Conservation (phyloP, 371 early-diverging fungal species). For the Lichtheimia ramosa region DNA sequence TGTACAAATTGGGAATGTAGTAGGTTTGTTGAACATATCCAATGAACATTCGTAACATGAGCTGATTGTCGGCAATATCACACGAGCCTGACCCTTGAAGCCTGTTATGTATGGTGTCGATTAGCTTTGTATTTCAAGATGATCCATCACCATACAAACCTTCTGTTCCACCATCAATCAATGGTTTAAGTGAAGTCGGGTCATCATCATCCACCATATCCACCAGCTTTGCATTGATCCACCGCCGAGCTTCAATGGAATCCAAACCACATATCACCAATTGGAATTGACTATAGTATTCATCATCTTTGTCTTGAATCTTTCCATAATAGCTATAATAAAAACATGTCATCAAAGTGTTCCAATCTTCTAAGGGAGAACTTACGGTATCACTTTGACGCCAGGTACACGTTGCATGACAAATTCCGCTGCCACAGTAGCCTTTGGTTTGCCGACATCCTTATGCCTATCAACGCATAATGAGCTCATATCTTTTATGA, state of each 20-base stretch:
- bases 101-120: slow-evolving; percentile 31
- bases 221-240: slow-evolving; percentile 92
- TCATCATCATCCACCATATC: slow-evolving; percentile 74
- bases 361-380: neutral
- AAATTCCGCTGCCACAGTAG: slow-evolving; percentile 88
- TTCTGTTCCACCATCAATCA: slow-evolving; percentile 97
- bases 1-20: slow-evolving; percentile 98
- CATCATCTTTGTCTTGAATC: slow-evolving; percentile 93
- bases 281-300: slow-evolving; percentile 86
- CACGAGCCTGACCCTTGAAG: slow-evolving; percentile 92
- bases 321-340: slow-evolving; percentile 69
- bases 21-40: slow-evolving; percentile 78
- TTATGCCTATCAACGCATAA: slow-evolving; percentile 38
- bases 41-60: slow-evolving; percentile 88
- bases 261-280: slow-evolving; percentile 94
- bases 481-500: too few relatives aligned
- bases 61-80: slow-evolving; percentile 81
- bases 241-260: slow-evolving; percentile 92
- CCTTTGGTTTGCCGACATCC: slow-evolving; percentile 86
- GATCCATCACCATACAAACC: slow-evolving; percentile 28
- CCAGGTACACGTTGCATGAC: slow-evolving; percentile 83
- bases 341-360: neutral
- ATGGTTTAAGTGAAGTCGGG: slow-evolving; percentile 73
- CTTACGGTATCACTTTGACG: slow-evolving; percentile 80
- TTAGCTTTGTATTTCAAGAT: neutral